Evolutionary conservation across 73 alveolate genomes (phyloP), one percentile per base, ranked within the genome.

Genomic region (Breviolum minutum): DNA sequence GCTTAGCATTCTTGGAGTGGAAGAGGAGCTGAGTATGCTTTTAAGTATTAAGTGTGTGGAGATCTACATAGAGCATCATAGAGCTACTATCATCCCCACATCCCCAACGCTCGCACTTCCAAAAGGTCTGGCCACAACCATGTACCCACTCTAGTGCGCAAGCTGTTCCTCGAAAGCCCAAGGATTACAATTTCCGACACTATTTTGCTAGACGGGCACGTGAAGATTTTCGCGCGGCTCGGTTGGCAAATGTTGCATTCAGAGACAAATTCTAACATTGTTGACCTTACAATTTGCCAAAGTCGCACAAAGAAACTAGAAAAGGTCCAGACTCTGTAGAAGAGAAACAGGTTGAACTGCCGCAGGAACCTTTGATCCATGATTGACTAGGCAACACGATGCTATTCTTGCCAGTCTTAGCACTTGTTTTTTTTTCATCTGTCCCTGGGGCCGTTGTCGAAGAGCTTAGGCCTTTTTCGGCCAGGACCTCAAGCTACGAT

Each of bases 131-230:
- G 81, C n/a, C 81, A 71, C 7, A 1, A 22, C 85, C 66, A 40
- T 40, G 54, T 3, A 40, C 3, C 54, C 54, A 40, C 54, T 40
- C 54, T 40, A 26, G 87, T 22, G 48, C 87, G 11, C 87, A 77
- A 27, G 19, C 87, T 77, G 87, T 26, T 26, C 13, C 32, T 40
- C 54, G 54, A 3, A 40, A 7, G 11, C 13, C 87, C 40, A 13
- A 90, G 97, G 97, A 90, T 71, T 90, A 90, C 97, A 90, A 90
- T 71, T 90, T 90, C 81, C 97, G 97, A 14, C 97, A 90, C 63
- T 90, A 90, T 73, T 90, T 90, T 26, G 97, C 97, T 22, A 32
- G 97, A 70, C 87, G 97, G 77, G 97, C 97, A 12, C 70, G 97
- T 32, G 97, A 90, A 71, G 97, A 90, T 76, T 90, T 90, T 76